Conservation (phyloP, 2,329 filamentous ascomycete species). For the Epichloe hybrida region DNA sequence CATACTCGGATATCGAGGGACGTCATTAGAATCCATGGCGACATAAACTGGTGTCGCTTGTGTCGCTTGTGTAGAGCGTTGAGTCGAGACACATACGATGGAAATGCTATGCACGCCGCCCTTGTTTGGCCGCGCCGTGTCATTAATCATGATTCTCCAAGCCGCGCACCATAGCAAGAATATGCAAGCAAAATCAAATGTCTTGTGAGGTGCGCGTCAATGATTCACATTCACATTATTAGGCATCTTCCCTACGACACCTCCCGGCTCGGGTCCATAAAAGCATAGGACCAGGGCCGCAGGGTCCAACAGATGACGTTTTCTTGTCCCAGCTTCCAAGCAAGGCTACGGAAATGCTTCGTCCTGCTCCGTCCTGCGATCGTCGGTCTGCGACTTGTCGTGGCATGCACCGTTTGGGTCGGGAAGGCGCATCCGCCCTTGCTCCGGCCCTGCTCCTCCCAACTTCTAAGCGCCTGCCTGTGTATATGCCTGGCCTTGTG, state of each 20-base stretch:
- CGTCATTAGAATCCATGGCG: too few relatives aligned
- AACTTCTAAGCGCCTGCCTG: neutral
- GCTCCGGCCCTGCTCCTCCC: neutral
- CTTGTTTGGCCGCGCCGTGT: neutral
- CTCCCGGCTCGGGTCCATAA: neutral
- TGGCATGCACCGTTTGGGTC: neutral
- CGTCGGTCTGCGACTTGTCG: neutral
- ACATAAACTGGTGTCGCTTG: too few relatives aligned
- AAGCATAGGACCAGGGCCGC: neutral
- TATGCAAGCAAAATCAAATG: neutral
- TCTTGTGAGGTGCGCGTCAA: neutral
- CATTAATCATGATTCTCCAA: neutral
- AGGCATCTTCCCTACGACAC: neutral
- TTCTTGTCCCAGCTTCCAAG: neutral
- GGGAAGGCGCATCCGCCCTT: neutral
- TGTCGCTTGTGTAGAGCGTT: too few relatives aligned
- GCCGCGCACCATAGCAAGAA: neutral
- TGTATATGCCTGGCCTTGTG: too few relatives aligned
- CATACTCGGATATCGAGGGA: too few relatives aligned
- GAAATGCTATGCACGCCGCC: neutral
- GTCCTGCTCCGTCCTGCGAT: neutral
- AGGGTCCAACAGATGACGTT: conserved; percentile 1
- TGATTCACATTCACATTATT: neutral
- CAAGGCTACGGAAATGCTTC: too few relatives aligned
- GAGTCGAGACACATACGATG: neutral